Base-by-base conservation (phyloP, 768 basidiomycete species). In the Cystofilobasidium capitatum region DNA sequence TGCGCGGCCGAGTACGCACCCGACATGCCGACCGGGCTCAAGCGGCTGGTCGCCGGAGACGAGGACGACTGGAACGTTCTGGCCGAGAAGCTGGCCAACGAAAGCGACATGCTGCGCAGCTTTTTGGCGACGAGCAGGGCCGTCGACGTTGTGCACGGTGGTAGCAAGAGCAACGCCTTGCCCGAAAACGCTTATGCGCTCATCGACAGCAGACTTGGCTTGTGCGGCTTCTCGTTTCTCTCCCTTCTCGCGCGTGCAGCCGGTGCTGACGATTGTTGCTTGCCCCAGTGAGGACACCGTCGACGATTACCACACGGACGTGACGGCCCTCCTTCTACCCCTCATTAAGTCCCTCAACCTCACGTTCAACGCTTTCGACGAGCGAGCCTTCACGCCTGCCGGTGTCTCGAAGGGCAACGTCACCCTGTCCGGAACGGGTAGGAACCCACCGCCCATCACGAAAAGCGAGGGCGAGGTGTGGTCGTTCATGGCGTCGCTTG, bases 1-100 rank as follows among this genome's bases (percentile, higher is more conserved):
- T 58, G 57, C 57, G 33, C 37, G 33, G 57, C 57, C 37, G 33
- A 35, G 17, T 58, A 58, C 24, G 57, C 57, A 22, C 57, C 57
- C 57, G 57, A 58, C 22, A 58, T 58, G 33, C 57, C 57, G 13
- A 4, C 26, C 20, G 24, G n/a, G 22, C 8, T 58, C 5, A 58
- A 58, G 57, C 33, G 37, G 7, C 24, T 49, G 22, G 17, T 35
- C 33, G 57, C 57, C 14, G 33, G 33, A 9, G 57, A 58, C 37
- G 4, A 8, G 57, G 2, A 35, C 16, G 37, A 58, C 33, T 58
- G 57, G 57, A 31, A 58, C 5, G 31, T 17, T 5, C 31, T 58
- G 14, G 57, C 20, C 22, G n/a, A 3, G 20, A 17, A 6, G 5
- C 24, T 35, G 44, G 44, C 44, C 44, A n/a, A 49, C 24, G 47